phyloP scores from a whole-genome alignment of 768 basidiomycete genomes.

The Exsudoporus frostii region DNA sequence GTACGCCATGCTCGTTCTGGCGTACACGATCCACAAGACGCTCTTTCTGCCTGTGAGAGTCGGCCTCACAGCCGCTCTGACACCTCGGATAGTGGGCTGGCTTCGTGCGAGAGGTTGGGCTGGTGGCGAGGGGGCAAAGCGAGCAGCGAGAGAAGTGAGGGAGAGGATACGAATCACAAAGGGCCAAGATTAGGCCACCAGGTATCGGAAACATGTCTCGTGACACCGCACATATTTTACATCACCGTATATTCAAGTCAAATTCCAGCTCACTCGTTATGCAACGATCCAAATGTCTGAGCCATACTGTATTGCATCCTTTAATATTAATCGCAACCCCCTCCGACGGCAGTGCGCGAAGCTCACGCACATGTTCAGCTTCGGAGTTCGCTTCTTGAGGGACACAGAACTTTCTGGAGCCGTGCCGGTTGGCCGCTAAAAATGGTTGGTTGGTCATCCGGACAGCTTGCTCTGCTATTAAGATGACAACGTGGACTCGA shows the following conservation, averaged over 20 bases:
- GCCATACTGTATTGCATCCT: no score
- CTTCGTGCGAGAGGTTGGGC: conserved; percentile 80
- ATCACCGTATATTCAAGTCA: conserved; percentile 3
- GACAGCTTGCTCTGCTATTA: not conserved
- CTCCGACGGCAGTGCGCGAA: not conserved
- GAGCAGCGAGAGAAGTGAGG: conserved; percentile 50
- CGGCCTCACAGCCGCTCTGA: conserved; percentile 82
- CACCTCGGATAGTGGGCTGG: conserved; percentile 85
- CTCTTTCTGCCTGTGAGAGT: conserved; percentile 85
- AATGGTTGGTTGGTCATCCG: not conserved
- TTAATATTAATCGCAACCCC: no score
- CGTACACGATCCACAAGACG: conserved; percentile 96
- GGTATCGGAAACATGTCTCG: not conserved
- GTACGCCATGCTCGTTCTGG: conserved; percentile 89
- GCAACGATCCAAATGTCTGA: not conserved
- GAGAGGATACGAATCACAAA: conserved; percentile 32
- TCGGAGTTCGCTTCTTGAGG: not conserved
- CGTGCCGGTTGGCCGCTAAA: not conserved
- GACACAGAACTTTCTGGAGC: conserved; percentile 11
- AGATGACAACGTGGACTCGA: conserved; percentile 34
- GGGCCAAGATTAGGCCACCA: conserved; percentile 14
- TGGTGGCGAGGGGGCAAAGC: conserved; percentile 62
- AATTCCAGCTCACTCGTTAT: conserved; percentile 3
- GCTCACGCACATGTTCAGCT: not conserved
- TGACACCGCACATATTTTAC: conserved; percentile 10